These are phyloP conservation scores for Lablab purpureus DNA, from an alignment of 306 rosid species.

Conservation along the genomic window DNA sequence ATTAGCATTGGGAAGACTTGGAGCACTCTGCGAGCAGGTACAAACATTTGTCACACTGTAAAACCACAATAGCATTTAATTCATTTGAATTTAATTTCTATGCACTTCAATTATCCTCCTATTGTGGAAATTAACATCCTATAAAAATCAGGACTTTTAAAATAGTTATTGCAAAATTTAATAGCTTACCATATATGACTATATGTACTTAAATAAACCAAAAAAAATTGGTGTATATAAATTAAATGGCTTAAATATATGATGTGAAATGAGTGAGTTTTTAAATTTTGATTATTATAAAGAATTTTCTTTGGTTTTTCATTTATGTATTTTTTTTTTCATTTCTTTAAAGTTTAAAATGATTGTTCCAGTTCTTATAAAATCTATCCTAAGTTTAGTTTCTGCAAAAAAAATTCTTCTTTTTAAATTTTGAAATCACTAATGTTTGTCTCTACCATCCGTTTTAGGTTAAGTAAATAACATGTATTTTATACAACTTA, in stretches of 20 bases:
- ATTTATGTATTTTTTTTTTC: too few relatives aligned
- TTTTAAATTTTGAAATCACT: too few relatives aligned
- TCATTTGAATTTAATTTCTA: not conserved
- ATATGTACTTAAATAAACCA: not conserved
- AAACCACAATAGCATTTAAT: not conserved
- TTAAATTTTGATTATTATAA: too few relatives aligned
- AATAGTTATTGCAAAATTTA: not conserved
- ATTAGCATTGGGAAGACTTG: conserved; percentile 90
- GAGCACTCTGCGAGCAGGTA: conserved; percentile 95
- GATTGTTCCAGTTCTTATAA: too few relatives aligned
- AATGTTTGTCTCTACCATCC: too few relatives aligned
- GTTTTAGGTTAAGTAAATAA: too few relatives aligned
- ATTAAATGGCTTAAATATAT: not conserved
- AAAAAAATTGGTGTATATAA: not conserved
- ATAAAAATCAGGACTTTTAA: not conserved
- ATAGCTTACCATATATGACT: not conserved
- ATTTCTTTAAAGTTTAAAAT: too few relatives aligned
- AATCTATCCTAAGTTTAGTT: too few relatives aligned
- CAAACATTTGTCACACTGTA: not conserved
- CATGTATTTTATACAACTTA: too few relatives aligned
- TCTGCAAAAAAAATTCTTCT: too few relatives aligned
- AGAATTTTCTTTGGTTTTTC: too few relatives aligned
- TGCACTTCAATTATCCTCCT: not conserved
- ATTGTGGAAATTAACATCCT: not conserved
- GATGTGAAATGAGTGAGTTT: too few relatives aligned